phyloP scores from a whole-genome alignment of 2,329 filamentous ascomycete species.

The Pyrenochaeta sp. region DNA sequence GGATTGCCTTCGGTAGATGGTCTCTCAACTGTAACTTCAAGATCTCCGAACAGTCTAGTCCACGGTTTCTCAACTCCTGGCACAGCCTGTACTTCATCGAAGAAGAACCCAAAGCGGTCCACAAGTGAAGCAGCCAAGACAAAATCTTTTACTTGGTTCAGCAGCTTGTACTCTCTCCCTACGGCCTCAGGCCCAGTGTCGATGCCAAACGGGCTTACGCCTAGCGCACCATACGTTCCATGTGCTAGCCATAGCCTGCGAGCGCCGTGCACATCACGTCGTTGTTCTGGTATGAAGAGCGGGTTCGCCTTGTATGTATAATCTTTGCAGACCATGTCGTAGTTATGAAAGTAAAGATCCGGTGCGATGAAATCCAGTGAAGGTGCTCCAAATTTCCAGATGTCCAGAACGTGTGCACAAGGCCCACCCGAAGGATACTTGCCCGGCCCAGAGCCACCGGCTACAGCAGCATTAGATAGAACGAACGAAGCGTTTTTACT shows the following conservation, averaged over 20 bases:
- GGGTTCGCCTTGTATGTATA: slow-evolving; percentile 53
- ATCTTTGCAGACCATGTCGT: slow-evolving; percentile 49
- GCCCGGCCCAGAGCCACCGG: slow-evolving; percentile 50
- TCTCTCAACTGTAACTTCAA: slow-evolving; percentile 46
- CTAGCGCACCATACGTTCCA: slow-evolving; percentile 8
- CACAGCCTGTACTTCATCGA: slow-evolving; percentile 42
- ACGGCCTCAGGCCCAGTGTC: slow-evolving; percentile 45
- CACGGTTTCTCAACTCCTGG: slow-evolving; percentile 26
- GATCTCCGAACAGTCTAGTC: slow-evolving; percentile 33
- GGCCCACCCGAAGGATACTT: slow-evolving; percentile 56
- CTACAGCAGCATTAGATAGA: slow-evolving; percentile 40
- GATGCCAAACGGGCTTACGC: slow-evolving; percentile 31
- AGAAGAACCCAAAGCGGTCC: slow-evolving; percentile 48
- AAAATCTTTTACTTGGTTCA: slow-evolving; percentile 43
- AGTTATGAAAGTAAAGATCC: slow-evolving; percentile 57
- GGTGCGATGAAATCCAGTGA: slow-evolving; percentile 55
- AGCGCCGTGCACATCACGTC: slow-evolving; percentile 51
- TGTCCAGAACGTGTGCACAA: slow-evolving; percentile 51
- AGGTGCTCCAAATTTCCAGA: slow-evolving; percentile 51
- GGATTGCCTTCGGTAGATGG: slow-evolving; percentile 54
- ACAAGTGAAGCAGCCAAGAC: background rate
- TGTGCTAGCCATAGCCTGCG: slow-evolving; percentile 11
- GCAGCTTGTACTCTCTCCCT: slow-evolving; percentile 37
- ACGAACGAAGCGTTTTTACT: too few species aligned
- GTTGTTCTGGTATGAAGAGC: slow-evolving; percentile 60